A percentile compares a stretch with the other conserved stretches of the same genome.
phyloP scores from a whole-genome alignment of 441 rosid genomes.

The Brassica hybrid region DNA sequence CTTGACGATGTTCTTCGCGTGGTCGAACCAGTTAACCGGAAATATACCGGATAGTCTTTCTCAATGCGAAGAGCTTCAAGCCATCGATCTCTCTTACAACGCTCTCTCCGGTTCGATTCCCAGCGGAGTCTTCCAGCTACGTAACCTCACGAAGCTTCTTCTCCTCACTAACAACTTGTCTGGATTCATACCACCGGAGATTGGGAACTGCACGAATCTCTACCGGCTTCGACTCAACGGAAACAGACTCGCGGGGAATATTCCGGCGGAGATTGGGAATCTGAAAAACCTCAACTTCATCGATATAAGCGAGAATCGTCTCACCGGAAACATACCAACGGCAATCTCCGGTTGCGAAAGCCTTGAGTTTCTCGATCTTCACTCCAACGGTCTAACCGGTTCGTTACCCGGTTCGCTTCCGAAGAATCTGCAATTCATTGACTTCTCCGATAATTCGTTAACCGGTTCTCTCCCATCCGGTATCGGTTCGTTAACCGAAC shows the following conservation, averaged over 20 bases:
- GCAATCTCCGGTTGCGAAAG: conserved; percentile 63
- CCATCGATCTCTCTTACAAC: conserved; percentile 90
- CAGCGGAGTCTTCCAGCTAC: conserved; percentile 57
- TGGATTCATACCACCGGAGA: conserved; percentile 62
- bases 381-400: conserved; percentile 79
- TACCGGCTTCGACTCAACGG: conserved; percentile 57
- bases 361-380: too few relatives aligned
- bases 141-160: conserved; percentile 81
- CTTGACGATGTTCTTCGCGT: conserved; percentile 81
- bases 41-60: conserved; percentile 72
- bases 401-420: conserved; percentile 74
- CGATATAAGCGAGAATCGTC: conserved; percentile 57
- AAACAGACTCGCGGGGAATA: conserved; percentile 57
- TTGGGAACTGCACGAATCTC: conserved; percentile 64
- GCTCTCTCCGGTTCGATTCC: conserved; percentile 78
- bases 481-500: conserved; percentile 66
- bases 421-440: conserved; percentile 66
- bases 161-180: conserved; percentile 70
- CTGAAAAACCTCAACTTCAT: conserved; percentile 58
- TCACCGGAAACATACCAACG: conserved; percentile 58
- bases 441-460: conserved; percentile 73
- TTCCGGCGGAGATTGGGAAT: conserved; percentile 65
- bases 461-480: conserved; percentile 57
- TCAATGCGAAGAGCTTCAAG: conserved; percentile 75
- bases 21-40: conserved; percentile 87